Evolutionary conservation across 768 basidiomycete genomes (phyloP).

Genomic region (Mycena floridula): DNA sequence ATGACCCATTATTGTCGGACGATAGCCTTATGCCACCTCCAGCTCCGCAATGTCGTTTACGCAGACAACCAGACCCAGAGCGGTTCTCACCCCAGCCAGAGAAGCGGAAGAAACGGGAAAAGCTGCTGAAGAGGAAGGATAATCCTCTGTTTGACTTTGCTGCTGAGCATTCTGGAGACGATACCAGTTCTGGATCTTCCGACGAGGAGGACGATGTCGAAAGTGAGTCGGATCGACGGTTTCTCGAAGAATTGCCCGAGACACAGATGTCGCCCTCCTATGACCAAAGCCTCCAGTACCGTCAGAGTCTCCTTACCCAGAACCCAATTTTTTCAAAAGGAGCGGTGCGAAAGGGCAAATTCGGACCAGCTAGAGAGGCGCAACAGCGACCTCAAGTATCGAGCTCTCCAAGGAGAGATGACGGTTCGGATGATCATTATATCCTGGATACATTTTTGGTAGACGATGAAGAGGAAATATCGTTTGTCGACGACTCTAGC

Average conservation of each 20-base stretch:
- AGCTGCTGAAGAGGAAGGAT: conserved; percentile 16
- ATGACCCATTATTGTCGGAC: too few species aligned
- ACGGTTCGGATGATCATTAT: conserved; percentile 58
- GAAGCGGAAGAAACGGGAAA: conserved; percentile 9
- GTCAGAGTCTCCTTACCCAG: conserved; percentile 70
- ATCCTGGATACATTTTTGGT: conserved; percentile 76
- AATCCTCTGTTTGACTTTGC: conserved; percentile 57
- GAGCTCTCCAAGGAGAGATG: conserved; percentile 56
- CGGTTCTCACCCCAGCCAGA: conserved; percentile 17
- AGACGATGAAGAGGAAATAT: conserved; percentile 65
- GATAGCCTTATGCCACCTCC: conserved; percentile 16
- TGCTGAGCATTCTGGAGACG: conserved; percentile 78
- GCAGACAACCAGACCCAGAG: conserved; percentile 22
- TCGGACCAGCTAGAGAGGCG: conserved; percentile 29
- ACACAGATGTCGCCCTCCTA: conserved; percentile 72
- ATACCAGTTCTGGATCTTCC: conserved; percentile 59
- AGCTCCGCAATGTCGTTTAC: conserved; percentile 31
- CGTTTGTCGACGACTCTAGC: neutral
- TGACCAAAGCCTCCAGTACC: conserved; percentile 66
- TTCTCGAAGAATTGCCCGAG: conserved; percentile 54
- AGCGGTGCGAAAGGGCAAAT: conserved; percentile 40
- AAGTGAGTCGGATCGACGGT: conserved; percentile 61
- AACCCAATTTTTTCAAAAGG: conserved; percentile 52
- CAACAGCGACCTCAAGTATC: conserved; percentile 27
- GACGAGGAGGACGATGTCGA: conserved; percentile 49